A percentile compares a stretch with the other conserved stretches of the same genome.
Conservation (phyloP, 2,329 filamentous ascomycete genomes). For the Pyrenochaeta sp. region DNA sequence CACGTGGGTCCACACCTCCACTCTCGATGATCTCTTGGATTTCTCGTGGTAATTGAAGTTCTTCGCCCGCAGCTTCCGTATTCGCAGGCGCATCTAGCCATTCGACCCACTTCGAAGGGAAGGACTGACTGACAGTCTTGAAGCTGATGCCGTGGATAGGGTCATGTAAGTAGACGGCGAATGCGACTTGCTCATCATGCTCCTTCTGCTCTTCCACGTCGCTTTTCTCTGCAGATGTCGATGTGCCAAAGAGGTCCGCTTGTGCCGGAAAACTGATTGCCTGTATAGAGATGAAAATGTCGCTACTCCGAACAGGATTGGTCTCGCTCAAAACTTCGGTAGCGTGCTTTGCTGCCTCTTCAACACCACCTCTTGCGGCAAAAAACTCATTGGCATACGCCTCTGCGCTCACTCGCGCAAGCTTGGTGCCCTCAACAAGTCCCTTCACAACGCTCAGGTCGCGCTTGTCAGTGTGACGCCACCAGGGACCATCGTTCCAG, state of each 20-base stretch:
- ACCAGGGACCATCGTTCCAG: constrained; percentile 97
- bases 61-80: constrained; percentile 50
- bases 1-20: constrained; percentile 84
- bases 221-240: constrained; percentile 61
- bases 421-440: constrained; percentile 85
- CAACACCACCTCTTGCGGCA: constrained; percentile 76
- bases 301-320: constrained; percentile 90
- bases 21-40: constrained; percentile 82
- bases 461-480: constrained; percentile 76
- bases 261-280: constrained; percentile 75
- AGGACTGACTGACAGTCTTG: constrained; percentile 79
- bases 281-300: constrained; percentile 96
- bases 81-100: constrained; percentile 77
- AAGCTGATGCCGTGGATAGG: constrained; percentile 92
- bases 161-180: constrained; percentile 83
- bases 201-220: constrained; percentile 65
- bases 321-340: constrained; percentile 80
- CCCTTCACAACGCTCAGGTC: constrained; percentile 83
- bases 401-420: constrained; percentile 89
- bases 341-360: constrained; percentile 80
- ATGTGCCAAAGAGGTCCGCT: constrained; percentile 71
- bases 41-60: constrained; percentile 75
- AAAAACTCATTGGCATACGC: constrained; percentile 88
- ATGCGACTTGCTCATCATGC: constrained; percentile 70
- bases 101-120: constrained; percentile 85